Base-by-base conservation (phyloP, 345 rosid species). In the Kandelia obovata region DNA sequence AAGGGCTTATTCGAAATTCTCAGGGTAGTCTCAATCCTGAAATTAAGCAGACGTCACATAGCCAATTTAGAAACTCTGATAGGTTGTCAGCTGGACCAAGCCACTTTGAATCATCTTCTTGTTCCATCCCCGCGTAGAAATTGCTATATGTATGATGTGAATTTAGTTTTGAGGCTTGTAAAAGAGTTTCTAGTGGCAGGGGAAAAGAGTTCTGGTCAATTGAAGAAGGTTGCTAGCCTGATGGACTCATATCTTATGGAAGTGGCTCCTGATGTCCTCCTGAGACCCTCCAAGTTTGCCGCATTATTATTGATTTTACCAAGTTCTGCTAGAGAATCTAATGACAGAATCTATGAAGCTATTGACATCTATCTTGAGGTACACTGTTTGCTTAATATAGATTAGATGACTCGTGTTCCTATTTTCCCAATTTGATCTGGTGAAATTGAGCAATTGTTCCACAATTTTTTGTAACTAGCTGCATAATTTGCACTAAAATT, bases 311-410 rank as follows among this genome's bases (percentile, higher is more conserved):
- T 34, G 68, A 58, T 71, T 65, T 39, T 88, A 60, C 90, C 88
- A 0, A 86, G 80, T 68, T 65, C 68, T 64, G 82, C 81, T 46
- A 81, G 87, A 73, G 73, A 75, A 53, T 84, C 76, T 57, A 71
- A 66, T 46, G 86, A 84, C 51, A 60, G 35, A 43, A 73, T 84
- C 58, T 84, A 81, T 73, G 76, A 65, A 10, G 81, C 88, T 73
- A 83, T 84, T 30, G 87, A 84, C 72, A 69, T 83, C 35, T 88
- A 84, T 62, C 49, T 84, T 31, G 67, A 84, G 90, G 89, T 88
- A 80, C 58, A 10, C 26, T 13, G 13, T 43, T 39, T 39, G 47
- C 47, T 11, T 39, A 9, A 11, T 11, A 39, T 39, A 39, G 46
- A 39, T 9, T 39, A 10, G 47, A 39, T 39, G 47, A 39, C 4